These are phyloP conservation scores for Colletotrichum sp. DNA, from an alignment of 2,329 filamentous ascomycete species.

Conservation along the genomic window DNA sequence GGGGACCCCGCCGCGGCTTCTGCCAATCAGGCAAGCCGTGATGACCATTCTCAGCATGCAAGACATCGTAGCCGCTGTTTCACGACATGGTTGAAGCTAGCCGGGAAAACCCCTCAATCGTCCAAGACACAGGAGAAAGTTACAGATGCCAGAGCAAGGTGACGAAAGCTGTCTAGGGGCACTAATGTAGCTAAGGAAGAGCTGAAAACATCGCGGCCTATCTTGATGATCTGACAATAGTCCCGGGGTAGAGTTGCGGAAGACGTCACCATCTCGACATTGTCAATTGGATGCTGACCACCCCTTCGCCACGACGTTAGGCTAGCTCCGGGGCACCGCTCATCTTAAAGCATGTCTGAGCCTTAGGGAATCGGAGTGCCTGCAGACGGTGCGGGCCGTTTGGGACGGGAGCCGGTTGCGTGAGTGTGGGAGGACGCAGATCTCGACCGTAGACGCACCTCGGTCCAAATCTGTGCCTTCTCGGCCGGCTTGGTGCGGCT, in stretches of 20 bases:
- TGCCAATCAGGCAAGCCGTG: not conserved
- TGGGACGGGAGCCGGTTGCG: not conserved
- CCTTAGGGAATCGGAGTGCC: not conserved
- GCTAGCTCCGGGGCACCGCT: not conserved
- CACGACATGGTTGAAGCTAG: not conserved
- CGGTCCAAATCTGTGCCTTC: not conserved
- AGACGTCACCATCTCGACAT: not conserved
- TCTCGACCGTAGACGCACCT: not conserved
- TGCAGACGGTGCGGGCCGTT: slow-evolving; percentile 9
- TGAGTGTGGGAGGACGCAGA: not conserved
- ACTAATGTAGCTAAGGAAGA: not conserved
- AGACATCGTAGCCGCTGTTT: not conserved
- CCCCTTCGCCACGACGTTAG: not conserved
- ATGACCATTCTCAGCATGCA: not conserved
- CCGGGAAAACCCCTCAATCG: not conserved
- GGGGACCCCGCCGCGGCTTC: not conserved
- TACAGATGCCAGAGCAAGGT: not conserved
- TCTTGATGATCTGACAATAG: not conserved
- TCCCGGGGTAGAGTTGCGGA: not conserved
- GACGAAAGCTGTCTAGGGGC: not conserved
- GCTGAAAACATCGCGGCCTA: not conserved
- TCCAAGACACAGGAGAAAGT: not conserved
- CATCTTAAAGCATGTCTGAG: not conserved
- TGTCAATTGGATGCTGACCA: not conserved
- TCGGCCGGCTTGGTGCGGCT: not conserved